Evolutionary conservation across 352 stramenopile species (phyloP), one percentile per base, ranked within the genome.

Genomic region (Phytophthora cactorum): DNA sequence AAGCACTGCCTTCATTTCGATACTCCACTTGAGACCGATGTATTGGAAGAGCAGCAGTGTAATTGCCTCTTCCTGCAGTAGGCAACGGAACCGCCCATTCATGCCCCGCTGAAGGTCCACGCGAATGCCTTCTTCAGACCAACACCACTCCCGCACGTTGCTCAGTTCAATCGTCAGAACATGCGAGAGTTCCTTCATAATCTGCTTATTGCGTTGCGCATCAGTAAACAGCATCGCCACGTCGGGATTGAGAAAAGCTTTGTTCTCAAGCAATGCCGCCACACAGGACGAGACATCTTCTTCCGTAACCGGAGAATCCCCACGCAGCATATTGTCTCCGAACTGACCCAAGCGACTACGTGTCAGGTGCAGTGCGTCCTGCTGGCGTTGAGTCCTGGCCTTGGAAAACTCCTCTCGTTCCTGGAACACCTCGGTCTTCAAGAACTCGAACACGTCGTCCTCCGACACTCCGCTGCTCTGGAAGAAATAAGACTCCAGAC

Each of bases 101-200:
- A 83, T 86, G 6, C 75, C 73, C 32, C 78, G 78, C 53, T 82
- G 65, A 10, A 82, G 55, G 14, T 80, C 61, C 2, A 84, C 78
- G 1, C 25, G 34, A 11, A 86, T 65, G n/a, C 78, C 78, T 3
- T 61, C 46, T 28, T 58, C 55, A 5, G 72, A 61, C 75, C 78
- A 86, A 27, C 25, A 41, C 66, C 80, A 86, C 31, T 83, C 78
- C 3, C 36, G 49, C 38, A 82, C 36, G 50, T 86, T 83, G 58
- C 72, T 77, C 28, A 86, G 28, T 52, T 86, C 66, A 38, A 86
- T 86, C 12, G 75, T 86, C 22, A 86, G 62, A 27, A 86, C 78
- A 28, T 84, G 63, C 1, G 75, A 68, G 29, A 84, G 67, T 59
- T 86, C 75, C 25, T 69, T 62, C 29, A 81, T 70, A 44, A 80